phyloP scores from a whole-genome alignment of 441 rosid genomes.

The Populus tomentosa region DNA sequence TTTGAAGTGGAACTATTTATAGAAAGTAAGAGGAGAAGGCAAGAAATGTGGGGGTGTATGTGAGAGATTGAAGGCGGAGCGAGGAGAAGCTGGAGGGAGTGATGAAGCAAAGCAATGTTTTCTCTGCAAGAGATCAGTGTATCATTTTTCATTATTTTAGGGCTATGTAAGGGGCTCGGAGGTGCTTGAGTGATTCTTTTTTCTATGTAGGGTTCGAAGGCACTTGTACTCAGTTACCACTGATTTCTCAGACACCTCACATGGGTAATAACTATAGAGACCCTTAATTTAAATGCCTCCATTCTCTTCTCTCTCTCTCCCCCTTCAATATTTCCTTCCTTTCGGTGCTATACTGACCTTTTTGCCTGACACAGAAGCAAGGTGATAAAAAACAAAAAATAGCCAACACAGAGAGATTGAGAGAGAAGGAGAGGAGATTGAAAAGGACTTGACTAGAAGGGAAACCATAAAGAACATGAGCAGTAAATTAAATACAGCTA shows the following conservation, averaged over 20 bases:
- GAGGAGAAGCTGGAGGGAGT: not conserved
- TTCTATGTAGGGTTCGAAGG: constrained; percentile 3
- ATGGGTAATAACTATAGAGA: constrained; percentile 29
- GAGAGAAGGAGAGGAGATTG: constrained; percentile 16
- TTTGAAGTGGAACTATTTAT: not conserved
- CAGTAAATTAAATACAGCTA: constrained; percentile 19
- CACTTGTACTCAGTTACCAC: constrained; percentile 4
- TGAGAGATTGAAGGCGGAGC: not conserved
- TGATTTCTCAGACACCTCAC: constrained; percentile 22
- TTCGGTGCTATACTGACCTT: constrained; percentile 43
- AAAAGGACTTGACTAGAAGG: constrained; percentile 54
- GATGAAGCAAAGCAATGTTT: not conserved
- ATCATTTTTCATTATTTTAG: not conserved
- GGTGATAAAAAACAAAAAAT: constrained; percentile 24
- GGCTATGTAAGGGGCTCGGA: not conserved
- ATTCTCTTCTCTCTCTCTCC: not conserved
- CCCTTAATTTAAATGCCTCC: not conserved
- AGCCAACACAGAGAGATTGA: constrained; percentile 20
- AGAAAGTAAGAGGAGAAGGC: not conserved
- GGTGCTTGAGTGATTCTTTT: not conserved
- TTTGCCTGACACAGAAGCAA: constrained; percentile 29
- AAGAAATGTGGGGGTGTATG: not conserved
- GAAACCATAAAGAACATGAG: constrained; percentile 38
- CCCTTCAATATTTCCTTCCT: constrained; percentile 13
- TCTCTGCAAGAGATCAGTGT: not conserved